Evolutionary conservation across 73 alveolate species (phyloP).

Genomic region (Blepharisma japonicum): DNA sequence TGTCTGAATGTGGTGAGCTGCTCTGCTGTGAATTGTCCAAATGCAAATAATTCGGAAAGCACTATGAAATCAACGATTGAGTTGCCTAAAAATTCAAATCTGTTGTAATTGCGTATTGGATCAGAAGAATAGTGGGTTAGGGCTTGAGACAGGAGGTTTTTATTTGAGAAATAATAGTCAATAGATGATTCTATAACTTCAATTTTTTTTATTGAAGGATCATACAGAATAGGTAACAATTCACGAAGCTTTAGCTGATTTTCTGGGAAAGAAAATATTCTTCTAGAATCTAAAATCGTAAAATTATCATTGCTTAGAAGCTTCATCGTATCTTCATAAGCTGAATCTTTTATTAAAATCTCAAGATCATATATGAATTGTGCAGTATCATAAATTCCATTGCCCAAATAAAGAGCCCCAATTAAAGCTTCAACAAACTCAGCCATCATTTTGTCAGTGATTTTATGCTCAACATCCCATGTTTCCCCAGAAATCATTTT

Average conservation of each 20-base stretch:
- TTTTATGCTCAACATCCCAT: background rate
- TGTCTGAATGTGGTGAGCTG: conserved; percentile 3
- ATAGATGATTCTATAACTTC: too few species aligned
- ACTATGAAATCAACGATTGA: background rate
- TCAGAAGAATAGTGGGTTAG: conserved; percentile 1
- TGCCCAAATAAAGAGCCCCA: background rate
- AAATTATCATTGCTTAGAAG: too few species aligned
- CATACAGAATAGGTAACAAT: too few species aligned
- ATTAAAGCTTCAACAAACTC: background rate
- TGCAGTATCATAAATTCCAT: background rate
- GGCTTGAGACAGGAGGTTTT: background rate
- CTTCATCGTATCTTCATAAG: too few species aligned
- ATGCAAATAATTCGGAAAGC: background rate
- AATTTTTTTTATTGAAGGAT: too few species aligned
- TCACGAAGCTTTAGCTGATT: too few species aligned
- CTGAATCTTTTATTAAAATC: background rate
- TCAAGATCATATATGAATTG: background rate
- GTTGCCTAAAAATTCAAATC: conserved; percentile 17
- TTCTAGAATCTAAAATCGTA: too few species aligned
- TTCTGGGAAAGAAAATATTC: too few species aligned
- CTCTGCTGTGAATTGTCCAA: background rate
- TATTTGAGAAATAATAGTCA: too few species aligned
- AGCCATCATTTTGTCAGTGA: conserved; percentile 5
- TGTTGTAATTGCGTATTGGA: background rate
- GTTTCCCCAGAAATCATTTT: background rate